Evolutionary conservation across 148 eudicot genomes (phyloP), one percentile per base, ranked within the genome.

Genomic region (Polygonum aviculare): DNA sequence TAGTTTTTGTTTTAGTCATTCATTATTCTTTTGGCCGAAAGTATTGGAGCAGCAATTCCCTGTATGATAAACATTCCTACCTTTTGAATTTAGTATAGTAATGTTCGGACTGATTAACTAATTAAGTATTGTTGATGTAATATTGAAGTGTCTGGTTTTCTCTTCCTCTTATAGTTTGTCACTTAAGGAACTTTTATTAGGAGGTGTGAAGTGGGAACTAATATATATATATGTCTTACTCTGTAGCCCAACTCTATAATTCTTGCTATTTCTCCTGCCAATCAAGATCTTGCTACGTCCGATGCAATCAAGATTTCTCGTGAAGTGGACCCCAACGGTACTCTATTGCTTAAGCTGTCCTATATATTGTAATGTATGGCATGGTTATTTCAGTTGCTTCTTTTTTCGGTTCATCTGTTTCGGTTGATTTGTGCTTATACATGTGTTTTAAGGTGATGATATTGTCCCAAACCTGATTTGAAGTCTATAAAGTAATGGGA

Each of bases 281-380:
- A 90, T 80, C 93, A 90, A 80, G 93, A 90, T 86, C 89, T 90
- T 69, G 93, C 93, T 47, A 90, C 93, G 18, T 90, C 93, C 19
- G 93, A 90, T 82, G 93, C 93, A 16, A 90, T 90, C 62, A 90
- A 88, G 75, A 90, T 90, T 62, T 83, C 93, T 69, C 87, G 91
- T 75, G 93, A 90, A 77, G 91, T 90, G 74, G 93, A 90, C 78
- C 93, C 91, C 51, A 84, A 86, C 82, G 93, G 93, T 87, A 74
- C 51, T n/a, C 8, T n/a, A 45, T 9, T 50, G 51, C 52, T 72
- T n/a, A 8, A 48, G 33, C 57, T 75, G 7, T 59, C 33, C 39
- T 10, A 36, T 26, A 4, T 47, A 38, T 11, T 45, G 60, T 35
- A 54, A 12, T 67, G 48, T 33, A 38, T 62, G 39, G 16, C 3